Evolutionary conservation across 2,329 filamentous ascomycete species (phyloP), one percentile per base, ranked within the genome.

Genomic region (Ophiostoma ulmi): DNA sequence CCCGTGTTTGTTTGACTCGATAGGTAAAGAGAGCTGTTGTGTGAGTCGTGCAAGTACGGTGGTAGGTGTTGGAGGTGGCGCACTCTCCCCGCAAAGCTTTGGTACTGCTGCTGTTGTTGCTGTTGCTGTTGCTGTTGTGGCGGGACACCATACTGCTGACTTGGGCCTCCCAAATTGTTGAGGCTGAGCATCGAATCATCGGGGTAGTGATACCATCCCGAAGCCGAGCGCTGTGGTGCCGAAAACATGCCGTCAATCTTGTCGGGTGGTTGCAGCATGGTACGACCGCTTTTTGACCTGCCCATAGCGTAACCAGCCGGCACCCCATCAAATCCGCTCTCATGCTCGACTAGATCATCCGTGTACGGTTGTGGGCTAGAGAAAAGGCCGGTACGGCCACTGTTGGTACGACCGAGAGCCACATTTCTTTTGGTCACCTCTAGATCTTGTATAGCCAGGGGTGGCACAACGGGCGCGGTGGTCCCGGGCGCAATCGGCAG

Each of bases 221-320:
- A 87, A 13, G 88, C 83, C 48, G 90, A 85, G 75, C 86, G 85
- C 76, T 91, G 86, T 2, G 91, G 87, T 10, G 89, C 87, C 2
- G 90, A 87, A 77, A 97, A 97, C 73, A 90, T 88, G 71, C 93
- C 93, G 75, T 94, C 90, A 52, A 97, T 81, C 72, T 87, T 86
- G 74, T 90, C 86, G 0, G 91, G 89, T 0, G 94, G 94, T 74
- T 90, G 87, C 31, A 97, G 82, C 58, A 79, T 87, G 4, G 58
- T 67, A 0, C 72, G 72, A 8, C 73, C 72, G 83, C 79, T 90
- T 79, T 77, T 84, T 74, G 78, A 82, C 76, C 80, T 83, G 75
- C 77, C 81, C 73, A 87, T 76, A 3, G 41, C 1, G 17, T 39
- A 41, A 0, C 20, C 36, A 36, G 58, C 5, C 1, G 22, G 63